Evolutionary conservation across 257 asterid genomes (phyloP).

Genomic region (Voacanga thouarsii): DNA sequence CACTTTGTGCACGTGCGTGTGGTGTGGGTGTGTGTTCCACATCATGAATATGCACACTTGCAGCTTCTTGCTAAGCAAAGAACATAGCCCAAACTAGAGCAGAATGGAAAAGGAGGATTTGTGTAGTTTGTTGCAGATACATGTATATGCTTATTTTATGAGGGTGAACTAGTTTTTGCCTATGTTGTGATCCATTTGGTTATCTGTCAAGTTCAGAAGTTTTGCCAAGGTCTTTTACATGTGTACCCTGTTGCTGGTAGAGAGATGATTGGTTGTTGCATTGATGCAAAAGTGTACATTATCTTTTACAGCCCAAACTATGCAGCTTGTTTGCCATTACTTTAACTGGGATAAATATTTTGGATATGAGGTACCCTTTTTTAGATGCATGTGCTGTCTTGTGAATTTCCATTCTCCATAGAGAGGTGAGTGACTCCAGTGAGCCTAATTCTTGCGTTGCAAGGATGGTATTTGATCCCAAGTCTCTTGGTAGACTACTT

Average conservation of each 20-base stretch:
- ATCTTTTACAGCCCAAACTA: background rate
- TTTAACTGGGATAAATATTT: background rate
- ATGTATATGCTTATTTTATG: background rate
- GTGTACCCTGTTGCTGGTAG: background rate
- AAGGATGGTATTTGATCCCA: background rate
- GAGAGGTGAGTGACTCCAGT: background rate
- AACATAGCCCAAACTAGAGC: background rate
- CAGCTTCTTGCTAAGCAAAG: background rate
- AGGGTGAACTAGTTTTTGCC: background rate
- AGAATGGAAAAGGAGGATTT: background rate
- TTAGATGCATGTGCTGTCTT: background rate
- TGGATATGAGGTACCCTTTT: background rate
- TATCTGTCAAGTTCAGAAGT: background rate
- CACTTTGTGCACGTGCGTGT: too few species aligned
- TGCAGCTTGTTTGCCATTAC: background rate
- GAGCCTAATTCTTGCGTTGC: conserved; percentile 1
- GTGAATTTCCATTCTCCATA: background rate
- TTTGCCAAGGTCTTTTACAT: background rate
- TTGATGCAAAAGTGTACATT: background rate
- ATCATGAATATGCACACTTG: background rate
- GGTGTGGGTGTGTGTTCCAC: background rate
- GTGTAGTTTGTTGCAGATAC: background rate
- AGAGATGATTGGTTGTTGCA: background rate
- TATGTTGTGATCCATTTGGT: background rate
- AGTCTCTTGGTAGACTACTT: background rate